Evolutionary conservation across 106 monocot genomes (phyloP).

Genomic region (Dendrobium chrysotoxum): DNA sequence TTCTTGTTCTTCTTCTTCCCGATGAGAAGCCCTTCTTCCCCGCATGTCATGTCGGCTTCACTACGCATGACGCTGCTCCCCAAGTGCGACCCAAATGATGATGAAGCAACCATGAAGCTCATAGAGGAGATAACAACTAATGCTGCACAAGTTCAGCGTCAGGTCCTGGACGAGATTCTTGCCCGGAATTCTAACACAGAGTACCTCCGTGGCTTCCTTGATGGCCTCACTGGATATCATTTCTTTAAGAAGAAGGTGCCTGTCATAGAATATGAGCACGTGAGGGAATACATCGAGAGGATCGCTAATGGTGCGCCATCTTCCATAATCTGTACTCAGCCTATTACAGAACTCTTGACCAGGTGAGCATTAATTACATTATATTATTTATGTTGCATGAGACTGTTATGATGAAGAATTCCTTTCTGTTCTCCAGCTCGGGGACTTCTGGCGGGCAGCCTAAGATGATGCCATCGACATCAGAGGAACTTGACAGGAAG

Average conservation of each 20-base stretch:
- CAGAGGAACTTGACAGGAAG: conserved; percentile 9
- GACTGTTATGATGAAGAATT: too few relatives aligned
- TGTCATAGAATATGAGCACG: conserved; percentile 42
- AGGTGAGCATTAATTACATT: conserved; percentile 23
- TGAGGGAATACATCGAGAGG: conserved; percentile 45
- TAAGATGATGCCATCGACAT: conserved; percentile 8
- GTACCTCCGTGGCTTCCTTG: conserved; percentile 41
- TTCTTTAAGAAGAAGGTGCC: conserved; percentile 43
- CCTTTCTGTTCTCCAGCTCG: neutral
- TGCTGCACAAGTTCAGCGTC: conserved; percentile 36
- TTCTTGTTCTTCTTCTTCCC: neutral
- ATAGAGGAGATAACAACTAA: conserved; percentile 53
- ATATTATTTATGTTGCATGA: too few relatives aligned
- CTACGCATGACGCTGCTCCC: conserved; percentile 24
- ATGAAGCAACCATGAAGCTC: conserved; percentile 32
- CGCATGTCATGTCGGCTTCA: neutral
- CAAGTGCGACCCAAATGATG: conserved; percentile 59
- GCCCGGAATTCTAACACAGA: conserved; percentile 38
- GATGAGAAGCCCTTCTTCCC: conserved; percentile 1
- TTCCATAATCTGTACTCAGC: conserved; percentile 44
- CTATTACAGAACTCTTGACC: conserved; percentile 61
- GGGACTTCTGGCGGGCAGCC: conserved; percentile 12
- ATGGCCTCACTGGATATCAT: conserved; percentile 21
- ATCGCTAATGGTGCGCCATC: conserved; percentile 68
- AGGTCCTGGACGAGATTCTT: conserved; percentile 43